Conservation (phyloP, 192 early-diverging fungal genomes). For the Backusella circina region DNA sequence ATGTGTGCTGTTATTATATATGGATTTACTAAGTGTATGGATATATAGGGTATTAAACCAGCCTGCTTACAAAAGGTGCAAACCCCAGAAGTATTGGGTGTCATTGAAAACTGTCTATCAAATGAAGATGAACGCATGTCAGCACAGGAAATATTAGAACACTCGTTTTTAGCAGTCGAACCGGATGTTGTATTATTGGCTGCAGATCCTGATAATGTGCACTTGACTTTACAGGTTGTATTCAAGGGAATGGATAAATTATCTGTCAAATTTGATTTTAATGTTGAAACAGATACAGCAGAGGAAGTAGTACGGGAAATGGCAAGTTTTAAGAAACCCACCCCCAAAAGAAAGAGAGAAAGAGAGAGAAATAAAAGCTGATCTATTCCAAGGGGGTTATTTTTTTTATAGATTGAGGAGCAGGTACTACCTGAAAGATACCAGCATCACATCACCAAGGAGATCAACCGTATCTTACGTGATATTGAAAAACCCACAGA, state of each 20-base stretch:
- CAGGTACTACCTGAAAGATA: conserved; percentile 70
- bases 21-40: not conserved
- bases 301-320: conserved; percentile 69
- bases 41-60: conserved; percentile 66
- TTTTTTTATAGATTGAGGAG: conserved; percentile 77
- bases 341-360: conserved; percentile 18
- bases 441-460: conserved; percentile 73
- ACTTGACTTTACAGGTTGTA: conserved; percentile 45
- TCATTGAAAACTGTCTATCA: conserved; percentile 68
- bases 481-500: conserved; percentile 57
- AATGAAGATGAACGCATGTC: conserved; percentile 54
- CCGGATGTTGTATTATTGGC: conserved; percentile 43
- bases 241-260: conserved; percentile 54
- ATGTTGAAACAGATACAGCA: conserved; percentile 67
- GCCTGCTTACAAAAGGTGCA: conserved; percentile 57
- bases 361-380: not conserved
- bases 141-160: conserved; percentile 52
- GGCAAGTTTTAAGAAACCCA: conserved; percentile 49
- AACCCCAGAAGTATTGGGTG: conserved; percentile 58
- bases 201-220: conserved; percentile 43
- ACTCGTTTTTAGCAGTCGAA: conserved; percentile 50
- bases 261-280: conserved; percentile 84
- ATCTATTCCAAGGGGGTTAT: not conserved
- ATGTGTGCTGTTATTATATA: not conserved
- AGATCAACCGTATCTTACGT: conserved; percentile 79